phyloP scores from a whole-genome alignment of 78 protist species.

The Guillardia theta region DNA sequence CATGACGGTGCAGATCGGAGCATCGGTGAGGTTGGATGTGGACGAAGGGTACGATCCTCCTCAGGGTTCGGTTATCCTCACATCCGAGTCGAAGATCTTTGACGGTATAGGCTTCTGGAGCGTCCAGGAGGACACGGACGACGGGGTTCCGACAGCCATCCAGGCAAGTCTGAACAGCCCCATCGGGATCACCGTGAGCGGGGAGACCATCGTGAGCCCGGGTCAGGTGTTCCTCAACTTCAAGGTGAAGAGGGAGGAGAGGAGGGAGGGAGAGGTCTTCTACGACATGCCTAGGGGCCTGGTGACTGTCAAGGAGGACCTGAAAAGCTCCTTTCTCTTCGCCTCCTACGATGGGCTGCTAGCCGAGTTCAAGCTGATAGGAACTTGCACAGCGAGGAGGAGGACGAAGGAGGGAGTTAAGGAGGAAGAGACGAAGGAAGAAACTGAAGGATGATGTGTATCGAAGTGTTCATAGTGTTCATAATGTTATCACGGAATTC shows the following conservation, averaged over 20 bases:
- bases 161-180: neutral
- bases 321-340: neutral
- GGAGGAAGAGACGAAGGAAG: no score
- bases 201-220: neutral
- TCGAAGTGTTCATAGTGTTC: no score
- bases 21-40: neutral
- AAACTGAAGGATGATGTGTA: no score
- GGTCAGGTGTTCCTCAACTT: neutral
- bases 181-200: neutral
- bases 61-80: neutral
- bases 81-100: neutral
- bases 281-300: neutral
- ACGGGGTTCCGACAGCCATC: neutral
- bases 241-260: neutral
- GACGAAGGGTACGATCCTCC: slow-evolving; percentile 1
- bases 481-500: no score
- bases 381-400: no score
- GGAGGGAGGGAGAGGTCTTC: neutral
- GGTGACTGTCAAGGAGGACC: neutral
- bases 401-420: no score
- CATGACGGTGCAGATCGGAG: neutral
- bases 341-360: neutral
- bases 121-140: neutral
- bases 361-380: neutral
- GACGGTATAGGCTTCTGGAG: neutral